phyloP scores from a whole-genome alignment of 805 yeast genomes.

The Metschnikowia kunwiensis region DNA sequence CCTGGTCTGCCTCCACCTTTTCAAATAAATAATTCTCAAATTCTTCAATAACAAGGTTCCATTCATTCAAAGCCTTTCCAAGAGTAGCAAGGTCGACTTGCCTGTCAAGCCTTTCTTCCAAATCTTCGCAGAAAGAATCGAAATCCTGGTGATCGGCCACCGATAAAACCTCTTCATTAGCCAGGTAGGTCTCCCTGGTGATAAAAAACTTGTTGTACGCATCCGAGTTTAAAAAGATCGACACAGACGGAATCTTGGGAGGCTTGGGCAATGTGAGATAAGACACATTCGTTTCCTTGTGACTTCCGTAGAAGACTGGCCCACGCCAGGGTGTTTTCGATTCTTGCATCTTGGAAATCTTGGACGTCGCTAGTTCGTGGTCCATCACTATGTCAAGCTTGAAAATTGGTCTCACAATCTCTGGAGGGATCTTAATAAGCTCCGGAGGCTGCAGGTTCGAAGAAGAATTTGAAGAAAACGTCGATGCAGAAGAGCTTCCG shows the following conservation, averaged over 20 bases:
- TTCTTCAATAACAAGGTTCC: constrained; percentile 46
- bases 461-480: constrained; percentile 8
- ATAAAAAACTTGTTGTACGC: constrained; percentile 27
- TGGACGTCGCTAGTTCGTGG: constrained; percentile 38
- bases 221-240: constrained; percentile 26
- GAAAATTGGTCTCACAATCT: constrained; percentile 43
- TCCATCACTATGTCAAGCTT: constrained; percentile 46
- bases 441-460: constrained; percentile 39
- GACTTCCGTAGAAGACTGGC: constrained; percentile 10
- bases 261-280: constrained; percentile 14
- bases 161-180: constrained; percentile 14
- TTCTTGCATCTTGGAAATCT: constrained; percentile 15
- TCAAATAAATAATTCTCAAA: constrained; percentile 40
- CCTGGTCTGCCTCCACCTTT: constrained; percentile 22
- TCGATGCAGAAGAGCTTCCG: constrained; percentile 16
- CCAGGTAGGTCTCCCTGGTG: constrained; percentile 21
- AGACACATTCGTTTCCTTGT: constrained; percentile 1
- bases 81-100: constrained; percentile 17
- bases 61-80: constrained; percentile 52
- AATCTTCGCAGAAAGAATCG: constrained; percentile 2
- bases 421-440: constrained; percentile 42
- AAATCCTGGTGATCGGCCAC: constrained; percentile 10
- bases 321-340: constrained; percentile 8
- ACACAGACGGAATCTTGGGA: constrained; percentile 15
- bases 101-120: neutral